Conservation (phyloP, 768 basidiomycete species). For the Boletus rubropictus region DNA sequence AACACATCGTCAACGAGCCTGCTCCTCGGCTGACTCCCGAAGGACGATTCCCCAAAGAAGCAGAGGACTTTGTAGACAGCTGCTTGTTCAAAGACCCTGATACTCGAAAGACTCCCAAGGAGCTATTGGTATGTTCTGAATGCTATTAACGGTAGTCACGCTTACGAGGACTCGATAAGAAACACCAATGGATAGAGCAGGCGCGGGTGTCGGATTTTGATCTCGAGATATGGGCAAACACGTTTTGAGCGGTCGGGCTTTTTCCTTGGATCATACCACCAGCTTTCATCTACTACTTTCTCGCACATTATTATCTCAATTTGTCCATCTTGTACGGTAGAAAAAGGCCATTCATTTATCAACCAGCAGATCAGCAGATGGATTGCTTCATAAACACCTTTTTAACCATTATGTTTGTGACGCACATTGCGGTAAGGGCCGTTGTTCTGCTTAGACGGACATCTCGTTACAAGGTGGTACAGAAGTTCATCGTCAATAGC, state of each 20-base stretch:
- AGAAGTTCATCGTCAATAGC: not conserved
- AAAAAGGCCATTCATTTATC: constrained; percentile 14
- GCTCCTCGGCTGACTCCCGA: constrained; percentile 81
- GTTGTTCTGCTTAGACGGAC: too few species aligned
- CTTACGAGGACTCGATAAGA: constrained; percentile 37
- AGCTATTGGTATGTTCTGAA: constrained; percentile 53
- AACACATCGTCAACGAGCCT: constrained; percentile 98
- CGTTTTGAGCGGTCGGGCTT: constrained; percentile 41
- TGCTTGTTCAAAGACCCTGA: constrained; percentile 91
- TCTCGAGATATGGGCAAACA: constrained; percentile 75
- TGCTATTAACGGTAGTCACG: not conserved
- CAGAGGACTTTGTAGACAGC: constrained; percentile 81
- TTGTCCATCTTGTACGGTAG: constrained; percentile 30
- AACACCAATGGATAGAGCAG: constrained; percentile 68
- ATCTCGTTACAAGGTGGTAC: not conserved
- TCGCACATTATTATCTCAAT: constrained; percentile 28
- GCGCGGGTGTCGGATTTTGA: constrained; percentile 59
- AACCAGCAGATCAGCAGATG: not conserved
- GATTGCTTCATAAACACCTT: not conserved
- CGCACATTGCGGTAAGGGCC: not conserved
- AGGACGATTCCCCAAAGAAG: constrained; percentile 64
- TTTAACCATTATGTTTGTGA: not conserved
- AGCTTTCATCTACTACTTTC: constrained; percentile 25
- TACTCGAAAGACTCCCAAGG: constrained; percentile 77
- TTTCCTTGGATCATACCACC: constrained; percentile 24